A percentile compares a stretch with the other conserved stretches of the same genome.
phyloP scores from a whole-genome alignment of 192 early-diverging fungal species.

The Gorgonomyces haynaldii region DNA sequence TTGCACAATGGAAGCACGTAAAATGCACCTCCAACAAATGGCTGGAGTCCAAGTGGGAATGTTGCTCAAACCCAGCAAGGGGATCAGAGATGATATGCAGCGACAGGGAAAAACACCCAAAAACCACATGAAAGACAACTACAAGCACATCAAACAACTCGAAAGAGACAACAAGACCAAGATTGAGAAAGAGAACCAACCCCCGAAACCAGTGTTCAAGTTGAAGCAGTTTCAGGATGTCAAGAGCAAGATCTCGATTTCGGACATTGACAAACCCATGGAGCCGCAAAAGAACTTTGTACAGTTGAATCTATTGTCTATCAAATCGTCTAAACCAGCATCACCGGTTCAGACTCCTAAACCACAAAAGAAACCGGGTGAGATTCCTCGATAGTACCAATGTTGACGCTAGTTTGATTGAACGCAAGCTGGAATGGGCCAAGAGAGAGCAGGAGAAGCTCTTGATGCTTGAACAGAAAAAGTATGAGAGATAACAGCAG shows the following conservation, averaged over 20 bases:
- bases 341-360: background rate
- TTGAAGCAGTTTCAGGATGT: conserved; percentile 37
- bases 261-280: background rate
- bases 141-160: conserved; percentile 18
- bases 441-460: conserved; percentile 32
- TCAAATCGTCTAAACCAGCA: conserved; percentile 9
- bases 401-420: conserved; percentile 23
- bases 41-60: conserved; percentile 35
- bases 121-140: conserved; percentile 37
- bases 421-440: conserved; percentile 46
- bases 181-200: conserved; percentile 21
- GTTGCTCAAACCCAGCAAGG: conserved; percentile 37
- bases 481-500: conserved; percentile 14
- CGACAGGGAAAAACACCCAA: conserved; percentile 35
- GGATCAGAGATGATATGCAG: conserved; percentile 40
- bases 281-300: conserved; percentile 31
- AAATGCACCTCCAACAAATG: conserved; percentile 33
- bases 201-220: conserved; percentile 32
- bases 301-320: conserved; percentile 23
- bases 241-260: conserved; percentile 17
- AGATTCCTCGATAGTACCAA: conserved; percentile 41
- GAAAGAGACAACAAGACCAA: conserved; percentile 19
- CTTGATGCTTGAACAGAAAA: conserved; percentile 22
- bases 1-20: conserved; percentile 34
- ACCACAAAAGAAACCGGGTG: conserved; percentile 23